Base-by-base conservation (phyloP, 2,329 filamentous ascomycete species). In the Fusarium subglutinans region DNA sequence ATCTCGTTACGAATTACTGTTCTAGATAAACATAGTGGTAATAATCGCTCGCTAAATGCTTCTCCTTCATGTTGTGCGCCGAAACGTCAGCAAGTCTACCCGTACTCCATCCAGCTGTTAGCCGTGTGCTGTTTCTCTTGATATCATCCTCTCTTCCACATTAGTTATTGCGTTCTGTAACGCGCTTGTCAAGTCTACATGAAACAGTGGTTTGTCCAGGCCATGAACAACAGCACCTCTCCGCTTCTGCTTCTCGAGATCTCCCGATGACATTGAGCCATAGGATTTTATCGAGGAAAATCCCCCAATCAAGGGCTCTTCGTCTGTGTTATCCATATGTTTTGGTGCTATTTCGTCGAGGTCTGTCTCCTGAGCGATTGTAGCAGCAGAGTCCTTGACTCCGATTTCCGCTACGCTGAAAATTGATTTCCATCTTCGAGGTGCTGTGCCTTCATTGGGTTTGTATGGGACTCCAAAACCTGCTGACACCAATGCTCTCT, bases 321-420 rank as follows among this genome's bases (percentile, higher is more conserved):
- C 82, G 30, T 84, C 83, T 41, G 44, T 63, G 18, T 61, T 40
- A 38, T 70, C 68, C 13, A 48, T 55, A 78, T 90, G 87, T 24
- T 41, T 43, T 30, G 44, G 17, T 37, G 45, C 33, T 33, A 60
- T 38, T 10, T 17, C 54, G 20, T 64, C 47, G 79, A 92, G 92
- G 60, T 88, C 87, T 33, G 87, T 84, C 33, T 87, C 84, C 77
- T 95, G 92, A 0, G 93, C 93, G 13, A 86, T 86, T 0, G 90
- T 90, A 3, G 92, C 92, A 1, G 93, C 93, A 9, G 92, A 94
- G 60, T 90, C 84, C 9, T 86, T 85, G 26, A 94, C 92, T 70
- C 94, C 91, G 73, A 97, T 91, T 79, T 98, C 94, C 5, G 96
- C 94, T 28, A 98, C 94, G 79, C 91, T 95, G 86, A 98, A 98